phyloP scores from a whole-genome alignment of 345 rosid genomes.

The Ricinus communis region DNA sequence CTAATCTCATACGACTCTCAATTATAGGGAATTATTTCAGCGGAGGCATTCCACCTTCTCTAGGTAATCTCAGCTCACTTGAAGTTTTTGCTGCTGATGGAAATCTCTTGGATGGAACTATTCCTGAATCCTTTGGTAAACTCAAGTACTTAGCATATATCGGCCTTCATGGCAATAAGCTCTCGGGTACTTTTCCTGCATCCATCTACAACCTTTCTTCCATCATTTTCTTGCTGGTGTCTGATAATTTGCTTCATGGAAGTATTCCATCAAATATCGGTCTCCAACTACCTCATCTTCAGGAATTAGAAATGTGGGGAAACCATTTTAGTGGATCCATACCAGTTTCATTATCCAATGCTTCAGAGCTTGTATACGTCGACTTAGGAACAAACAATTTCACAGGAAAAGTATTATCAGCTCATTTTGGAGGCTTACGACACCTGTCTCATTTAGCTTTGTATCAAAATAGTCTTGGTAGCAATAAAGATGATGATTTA shows the following conservation, averaged over 20 bases:
- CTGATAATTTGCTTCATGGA: background rate
- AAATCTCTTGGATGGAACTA: background rate
- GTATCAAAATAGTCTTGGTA: background rate
- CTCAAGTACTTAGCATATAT: background rate
- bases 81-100: background rate
- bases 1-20: background rate
- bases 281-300: background rate
- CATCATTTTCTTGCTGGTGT: background rate
- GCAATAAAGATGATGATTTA: background rate
- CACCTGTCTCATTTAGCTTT: background rate
- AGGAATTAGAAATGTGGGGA: background rate
- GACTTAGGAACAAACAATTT: background rate
- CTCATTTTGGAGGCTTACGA: background rate
- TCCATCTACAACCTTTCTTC: slow-evolving; percentile 1
- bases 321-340: background rate
- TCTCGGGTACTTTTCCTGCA: background rate
- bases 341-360: slow-evolving; percentile 8
- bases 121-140: background rate
- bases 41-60: slow-evolving; percentile 16
- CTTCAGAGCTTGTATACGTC: background rate
- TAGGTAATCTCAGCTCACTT: slow-evolving; percentile 1
- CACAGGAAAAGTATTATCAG: background rate
- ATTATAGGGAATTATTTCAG: slow-evolving; percentile 2
- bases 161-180: background rate
- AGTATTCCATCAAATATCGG: slow-evolving; percentile 7